These are phyloP conservation scores for Globisporangium nodosum DNA, from an alignment of 352 stramenopile species.

Conservation along the genomic window DNA sequence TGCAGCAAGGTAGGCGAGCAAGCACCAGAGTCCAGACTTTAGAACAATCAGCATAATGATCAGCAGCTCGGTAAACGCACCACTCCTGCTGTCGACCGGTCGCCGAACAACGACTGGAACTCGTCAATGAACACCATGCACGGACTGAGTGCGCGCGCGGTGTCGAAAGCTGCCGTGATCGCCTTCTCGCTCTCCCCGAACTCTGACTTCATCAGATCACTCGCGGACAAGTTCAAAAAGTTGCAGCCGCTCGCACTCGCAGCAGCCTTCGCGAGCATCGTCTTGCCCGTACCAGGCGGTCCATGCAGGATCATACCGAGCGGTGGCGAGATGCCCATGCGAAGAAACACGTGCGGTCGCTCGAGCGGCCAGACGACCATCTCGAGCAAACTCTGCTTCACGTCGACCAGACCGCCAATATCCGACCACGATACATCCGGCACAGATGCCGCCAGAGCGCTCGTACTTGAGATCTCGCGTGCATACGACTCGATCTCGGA, in stretches of 20 bases:
- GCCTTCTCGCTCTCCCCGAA: constrained; percentile 85
- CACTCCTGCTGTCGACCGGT: constrained; percentile 56
- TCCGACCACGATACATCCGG: constrained; percentile 67
- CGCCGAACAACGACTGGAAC: constrained; percentile 84
- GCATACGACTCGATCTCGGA: constrained; percentile 39
- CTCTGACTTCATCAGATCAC: constrained; percentile 75
- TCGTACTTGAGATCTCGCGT: constrained; percentile 33
- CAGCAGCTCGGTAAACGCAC: constrained; percentile 14
- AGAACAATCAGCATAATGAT: too few species aligned
- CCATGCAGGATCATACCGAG: constrained; percentile 74
- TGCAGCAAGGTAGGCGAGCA: constrained; percentile 9
- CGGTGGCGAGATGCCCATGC: constrained; percentile 77
- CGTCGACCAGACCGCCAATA: constrained; percentile 59
- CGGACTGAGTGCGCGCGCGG: constrained; percentile 61
- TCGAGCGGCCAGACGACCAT: constrained; percentile 87
- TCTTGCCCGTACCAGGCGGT: constrained; percentile 81
- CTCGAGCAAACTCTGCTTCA: constrained; percentile 77
- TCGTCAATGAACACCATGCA: constrained; percentile 88
- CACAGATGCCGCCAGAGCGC: constrained; percentile 34
- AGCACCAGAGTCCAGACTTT: too few species aligned
- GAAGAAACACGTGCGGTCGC: constrained; percentile 67
- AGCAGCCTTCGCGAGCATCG: constrained; percentile 79
- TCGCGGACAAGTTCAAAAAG: constrained; percentile 74
- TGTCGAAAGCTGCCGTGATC: constrained; percentile 65
- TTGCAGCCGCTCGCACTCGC: constrained; percentile 78